Evolutionary conservation across 257 asterid species (phyloP).

Genomic region (Fraxinus quadrangulata): DNA sequence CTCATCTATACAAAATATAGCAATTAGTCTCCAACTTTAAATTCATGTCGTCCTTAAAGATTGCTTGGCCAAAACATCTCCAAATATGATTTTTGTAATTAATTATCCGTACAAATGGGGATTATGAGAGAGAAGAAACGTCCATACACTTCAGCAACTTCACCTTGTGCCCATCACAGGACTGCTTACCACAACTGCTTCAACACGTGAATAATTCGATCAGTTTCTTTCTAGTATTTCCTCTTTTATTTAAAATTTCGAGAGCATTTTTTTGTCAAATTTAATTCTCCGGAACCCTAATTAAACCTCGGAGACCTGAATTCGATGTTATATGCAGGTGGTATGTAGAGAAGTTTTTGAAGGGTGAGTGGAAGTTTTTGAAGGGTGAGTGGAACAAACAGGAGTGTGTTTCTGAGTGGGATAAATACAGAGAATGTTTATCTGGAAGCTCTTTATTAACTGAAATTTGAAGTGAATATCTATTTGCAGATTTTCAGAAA

Average conservation of each 20-base stretch:
- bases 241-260: background rate
- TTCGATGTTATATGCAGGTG: slow-evolving; percentile 46
- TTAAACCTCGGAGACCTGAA: slow-evolving; percentile 7
- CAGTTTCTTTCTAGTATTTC: background rate
- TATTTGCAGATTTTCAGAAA: background rate
- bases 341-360: slow-evolving; percentile 84
- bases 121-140: slow-evolving; percentile 51
- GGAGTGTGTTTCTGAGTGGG: slow-evolving; percentile 79
- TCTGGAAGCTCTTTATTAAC: slow-evolving; percentile 50
- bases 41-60: background rate
- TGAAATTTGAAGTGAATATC: background rate
- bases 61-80: slow-evolving; percentile 16
- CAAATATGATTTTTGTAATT: background rate
- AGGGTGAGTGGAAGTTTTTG: slow-evolving; percentile 90
- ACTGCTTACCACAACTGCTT: slow-evolving; percentile 82
- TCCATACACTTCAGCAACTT: slow-evolving; percentile 53
- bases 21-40: background rate
- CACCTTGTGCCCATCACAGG: slow-evolving; percentile 78
- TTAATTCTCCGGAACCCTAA: slow-evolving; percentile 23
- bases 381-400: slow-evolving; percentile 89
- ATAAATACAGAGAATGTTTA: slow-evolving; percentile 76
- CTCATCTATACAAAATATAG: background rate
- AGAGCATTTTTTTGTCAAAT: background rate
- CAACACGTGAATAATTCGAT: slow-evolving; percentile 54
- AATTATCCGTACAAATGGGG: slow-evolving; percentile 47